These are phyloP conservation scores for Tetrahymena elliotti DNA, from an alignment of 73 alveolate genomes.

Conservation along the genomic window DNA sequence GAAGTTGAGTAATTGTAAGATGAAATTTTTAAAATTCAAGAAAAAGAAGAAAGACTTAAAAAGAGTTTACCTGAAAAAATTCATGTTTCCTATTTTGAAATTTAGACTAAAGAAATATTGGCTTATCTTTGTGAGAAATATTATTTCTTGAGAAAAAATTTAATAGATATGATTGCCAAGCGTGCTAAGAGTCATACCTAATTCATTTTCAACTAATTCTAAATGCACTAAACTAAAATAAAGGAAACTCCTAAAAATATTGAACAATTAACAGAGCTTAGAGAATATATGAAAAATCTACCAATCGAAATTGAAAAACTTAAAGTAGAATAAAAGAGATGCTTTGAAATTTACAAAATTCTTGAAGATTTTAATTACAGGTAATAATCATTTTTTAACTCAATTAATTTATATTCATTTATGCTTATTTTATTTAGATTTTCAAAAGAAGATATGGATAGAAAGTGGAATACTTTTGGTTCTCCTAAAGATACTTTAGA, in stretches of 20 bases:
- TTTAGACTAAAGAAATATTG: conserved; percentile 92
- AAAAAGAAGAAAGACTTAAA: conserved; percentile 79
- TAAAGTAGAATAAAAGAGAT: conserved; percentile 71
- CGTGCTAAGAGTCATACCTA: conserved; percentile 90
- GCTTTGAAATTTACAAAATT: conserved; percentile 80
- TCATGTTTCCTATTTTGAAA: conserved; percentile 88
- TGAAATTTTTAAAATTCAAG: conserved; percentile 84
- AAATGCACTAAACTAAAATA: conserved; percentile 87
- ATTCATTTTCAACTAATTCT: conserved; percentile 78
- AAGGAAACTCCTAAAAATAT: conserved; percentile 86
- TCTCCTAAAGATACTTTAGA: conserved; percentile 89
- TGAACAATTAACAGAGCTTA: conserved; percentile 92
- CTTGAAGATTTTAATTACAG: conserved; percentile 92
- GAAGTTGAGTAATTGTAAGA: conserved; percentile 80
- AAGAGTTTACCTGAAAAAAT: conserved; percentile 87
- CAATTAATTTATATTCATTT: too few species aligned
- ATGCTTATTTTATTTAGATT: conserved; percentile 29
- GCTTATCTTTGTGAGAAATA: conserved; percentile 88
- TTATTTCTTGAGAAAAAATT: conserved; percentile 78
- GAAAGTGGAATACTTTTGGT: conserved; percentile 93
- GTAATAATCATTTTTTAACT: not conserved
- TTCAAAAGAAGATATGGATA: conserved; percentile 82
- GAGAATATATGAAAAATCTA: conserved; percentile 83
- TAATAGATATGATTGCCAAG: conserved; percentile 89
- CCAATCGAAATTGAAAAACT: conserved; percentile 92